A percentile compares a stretch with the other conserved stretches of the same genome.
Conservation (phyloP, 495 filamentous ascomycete species). For the Umbilicaria muhlenbergii region DNA sequence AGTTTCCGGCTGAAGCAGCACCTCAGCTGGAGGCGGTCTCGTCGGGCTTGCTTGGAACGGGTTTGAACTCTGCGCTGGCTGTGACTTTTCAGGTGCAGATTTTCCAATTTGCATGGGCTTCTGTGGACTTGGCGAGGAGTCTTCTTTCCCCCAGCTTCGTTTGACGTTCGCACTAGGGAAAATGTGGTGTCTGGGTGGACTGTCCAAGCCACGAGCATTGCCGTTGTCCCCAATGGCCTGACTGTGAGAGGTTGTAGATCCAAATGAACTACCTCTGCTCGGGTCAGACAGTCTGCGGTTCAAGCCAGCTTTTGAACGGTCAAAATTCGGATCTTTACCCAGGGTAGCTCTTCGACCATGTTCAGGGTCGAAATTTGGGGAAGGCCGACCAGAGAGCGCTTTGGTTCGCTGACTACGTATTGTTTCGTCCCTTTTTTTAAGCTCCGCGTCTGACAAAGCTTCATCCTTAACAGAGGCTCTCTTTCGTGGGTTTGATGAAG, state of each 20-base stretch:
- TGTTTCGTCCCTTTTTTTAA: too few species aligned
- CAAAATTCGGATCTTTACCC: not conserved
- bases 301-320: not conserved
- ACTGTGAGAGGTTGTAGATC: not conserved
- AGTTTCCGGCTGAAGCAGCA: constrained; percentile 38
- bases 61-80: too few species aligned
- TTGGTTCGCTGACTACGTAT: not conserved
- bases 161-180: too few species aligned
- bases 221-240: not conserved
- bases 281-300: not conserved
- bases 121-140: too few species aligned
- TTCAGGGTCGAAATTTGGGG: not conserved
- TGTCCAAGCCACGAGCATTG: not conserved
- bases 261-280: not conserved
- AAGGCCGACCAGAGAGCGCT: not conserved
- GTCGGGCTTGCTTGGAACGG: too few species aligned
- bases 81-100: too few species aligned
- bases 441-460: too few species aligned
- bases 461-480: too few species aligned
- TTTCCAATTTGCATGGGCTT: too few species aligned
- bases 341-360: not conserved
- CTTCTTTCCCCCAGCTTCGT: too few species aligned
- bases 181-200: not conserved
- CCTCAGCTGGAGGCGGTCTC: constrained; percentile 2
- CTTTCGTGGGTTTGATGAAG: constrained; percentile 3